Evolutionary conservation across 768 basidiomycete species (phyloP).

Genomic region (Rhizopogon vinicolor): DNA sequence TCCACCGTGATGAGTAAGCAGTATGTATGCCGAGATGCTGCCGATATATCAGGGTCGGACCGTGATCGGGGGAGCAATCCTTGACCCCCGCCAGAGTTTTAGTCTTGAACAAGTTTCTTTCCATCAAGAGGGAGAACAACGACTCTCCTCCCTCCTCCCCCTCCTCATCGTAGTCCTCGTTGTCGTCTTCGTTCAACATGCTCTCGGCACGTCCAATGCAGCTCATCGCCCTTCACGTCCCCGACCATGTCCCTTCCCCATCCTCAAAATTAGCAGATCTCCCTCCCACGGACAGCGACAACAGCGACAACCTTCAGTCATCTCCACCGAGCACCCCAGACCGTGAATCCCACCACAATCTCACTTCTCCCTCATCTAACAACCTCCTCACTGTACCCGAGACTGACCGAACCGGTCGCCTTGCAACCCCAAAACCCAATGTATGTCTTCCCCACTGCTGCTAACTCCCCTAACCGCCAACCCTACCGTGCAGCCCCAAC

Average conservation of each 20-base stretch:
- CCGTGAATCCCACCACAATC: neutral
- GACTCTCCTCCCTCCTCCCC: slow-evolving; percentile 2
- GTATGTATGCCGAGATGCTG: neutral
- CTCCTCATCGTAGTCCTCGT: neutral
- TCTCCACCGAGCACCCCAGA: neutral
- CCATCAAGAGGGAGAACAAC: neutral
- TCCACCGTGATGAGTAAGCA: neutral
- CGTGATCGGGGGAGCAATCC: neutral
- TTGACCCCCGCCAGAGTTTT: neutral
- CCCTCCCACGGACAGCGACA: neutral
- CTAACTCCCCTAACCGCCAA: slow-evolving; percentile 7
- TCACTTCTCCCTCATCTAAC: neutral
- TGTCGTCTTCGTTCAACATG: slow-evolving; percentile 18
- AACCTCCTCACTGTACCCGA: slow-evolving; percentile 1
- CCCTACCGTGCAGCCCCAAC: neutral
- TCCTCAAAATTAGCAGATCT: neutral
- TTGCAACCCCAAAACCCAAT: neutral
- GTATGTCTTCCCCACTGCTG: neutral
- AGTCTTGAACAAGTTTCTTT: neutral
- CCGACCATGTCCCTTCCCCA: neutral
- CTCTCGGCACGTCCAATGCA: slow-evolving; percentile 35
- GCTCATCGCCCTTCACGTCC: slow-evolving; percentile 13
- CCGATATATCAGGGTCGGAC: slow-evolving; percentile 6
- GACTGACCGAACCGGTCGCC: slow-evolving; percentile 6
- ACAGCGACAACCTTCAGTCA: neutral